Conservation (phyloP, 148 eudicot genomes). For the Selenicereus undatus region DNA sequence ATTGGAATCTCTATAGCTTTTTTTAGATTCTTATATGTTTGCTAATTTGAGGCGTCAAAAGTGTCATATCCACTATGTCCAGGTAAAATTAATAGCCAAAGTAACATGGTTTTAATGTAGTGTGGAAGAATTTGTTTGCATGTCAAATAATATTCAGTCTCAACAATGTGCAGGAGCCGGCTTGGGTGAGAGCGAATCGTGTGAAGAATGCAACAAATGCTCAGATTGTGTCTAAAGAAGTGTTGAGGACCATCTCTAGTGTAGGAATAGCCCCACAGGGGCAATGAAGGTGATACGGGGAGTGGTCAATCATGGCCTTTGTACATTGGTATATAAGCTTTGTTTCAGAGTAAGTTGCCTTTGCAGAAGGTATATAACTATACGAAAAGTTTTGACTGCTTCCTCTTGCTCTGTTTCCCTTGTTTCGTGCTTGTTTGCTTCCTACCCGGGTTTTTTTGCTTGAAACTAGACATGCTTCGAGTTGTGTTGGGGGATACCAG, state of each 20-base stretch:
- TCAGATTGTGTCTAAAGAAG: conserved; percentile 66
- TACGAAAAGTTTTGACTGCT: background rate
- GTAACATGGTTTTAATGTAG: background rate
- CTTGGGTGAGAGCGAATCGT: conserved; percentile 84
- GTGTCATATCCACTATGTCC: background rate
- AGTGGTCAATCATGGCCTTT: background rate
- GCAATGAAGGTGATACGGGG: background rate
- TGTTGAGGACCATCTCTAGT: conserved; percentile 62
- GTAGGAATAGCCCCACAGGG: conserved; percentile 28
- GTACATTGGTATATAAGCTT: conserved; percentile 27
- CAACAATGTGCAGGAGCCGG: conserved; percentile 63
- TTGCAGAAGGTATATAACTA: conserved; percentile 15
- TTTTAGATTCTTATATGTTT: background rate
- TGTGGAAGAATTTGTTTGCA: too few species aligned
- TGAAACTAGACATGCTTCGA: conserved; percentile 8
- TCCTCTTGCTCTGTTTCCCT: background rate
- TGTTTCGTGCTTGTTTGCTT: background rate
- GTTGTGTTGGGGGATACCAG: too few species aligned
- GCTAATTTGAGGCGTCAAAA: background rate
- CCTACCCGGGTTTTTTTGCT: background rate
- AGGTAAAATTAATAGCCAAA: too few species aligned
- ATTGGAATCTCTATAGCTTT: background rate
- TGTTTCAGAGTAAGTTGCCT: conserved; percentile 15
- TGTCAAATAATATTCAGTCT: too few species aligned
- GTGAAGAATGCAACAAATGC: conserved; percentile 71